Evolutionary conservation across 148 eudicot genomes (phyloP).

Genomic region (Heliamphora exappendiculata): DNA sequence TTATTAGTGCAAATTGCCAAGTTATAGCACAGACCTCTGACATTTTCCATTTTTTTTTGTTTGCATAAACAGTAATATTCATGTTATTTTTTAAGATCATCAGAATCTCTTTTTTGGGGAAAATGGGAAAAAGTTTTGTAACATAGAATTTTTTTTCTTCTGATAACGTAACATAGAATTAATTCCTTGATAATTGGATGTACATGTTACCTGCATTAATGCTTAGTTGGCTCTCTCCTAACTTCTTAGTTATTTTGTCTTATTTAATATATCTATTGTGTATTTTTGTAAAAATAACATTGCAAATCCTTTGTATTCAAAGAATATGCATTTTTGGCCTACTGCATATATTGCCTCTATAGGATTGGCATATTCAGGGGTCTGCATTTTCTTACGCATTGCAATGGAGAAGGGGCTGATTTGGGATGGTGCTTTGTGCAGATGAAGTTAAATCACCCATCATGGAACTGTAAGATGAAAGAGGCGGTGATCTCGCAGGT

Average conservation of each 20-base stretch:
- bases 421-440: constrained; percentile 9
- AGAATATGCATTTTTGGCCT: neutral
- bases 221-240: neutral
- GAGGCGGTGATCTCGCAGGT: constrained; percentile 12
- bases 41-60: neutral
- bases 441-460: constrained; percentile 24
- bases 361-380: neutral
- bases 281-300: neutral
- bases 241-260: neutral
- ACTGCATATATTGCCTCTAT: neutral
- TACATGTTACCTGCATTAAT: neutral
- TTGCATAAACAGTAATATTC: neutral
- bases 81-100: neutral
- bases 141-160: neutral
- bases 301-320: neutral
- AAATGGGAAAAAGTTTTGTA: neutral
- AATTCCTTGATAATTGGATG: constrained; percentile 1
- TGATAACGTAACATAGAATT: neutral
- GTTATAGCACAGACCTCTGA: neutral
- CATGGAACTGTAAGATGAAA: constrained; percentile 17
- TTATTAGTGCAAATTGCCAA: neutral
- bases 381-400: constrained; percentile 1
- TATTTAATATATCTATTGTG: no score
- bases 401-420: constrained; percentile 8
- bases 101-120: neutral